Conservation (phyloP, 768 basidiomycete species). For the Suillus decipiens region DNA sequence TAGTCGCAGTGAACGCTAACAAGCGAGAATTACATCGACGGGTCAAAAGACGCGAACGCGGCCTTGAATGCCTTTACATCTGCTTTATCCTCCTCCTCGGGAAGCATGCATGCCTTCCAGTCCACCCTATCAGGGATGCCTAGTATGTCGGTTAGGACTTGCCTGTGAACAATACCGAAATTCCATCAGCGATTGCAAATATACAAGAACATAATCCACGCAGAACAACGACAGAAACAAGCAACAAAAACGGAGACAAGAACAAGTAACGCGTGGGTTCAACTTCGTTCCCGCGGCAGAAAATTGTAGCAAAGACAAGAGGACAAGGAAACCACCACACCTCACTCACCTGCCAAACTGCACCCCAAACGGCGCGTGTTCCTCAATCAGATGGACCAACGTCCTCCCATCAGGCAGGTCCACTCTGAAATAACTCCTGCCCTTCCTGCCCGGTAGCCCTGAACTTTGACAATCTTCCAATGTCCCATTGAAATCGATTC, state of each 20-base stretch:
- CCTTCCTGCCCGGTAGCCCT: neutral
- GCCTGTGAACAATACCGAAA: conserved; percentile 45
- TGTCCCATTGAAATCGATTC: conserved; percentile 74
- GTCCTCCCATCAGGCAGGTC: conserved; percentile 85
- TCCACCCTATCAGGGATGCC: conserved; percentile 78
- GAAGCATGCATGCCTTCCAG: conserved; percentile 86
- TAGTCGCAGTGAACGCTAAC: neutral
- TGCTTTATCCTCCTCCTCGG: conserved; percentile 82
- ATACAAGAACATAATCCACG: neutral
- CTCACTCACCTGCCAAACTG: conserved; percentile 88
- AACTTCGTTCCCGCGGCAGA: neutral
- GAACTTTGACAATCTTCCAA: conserved; percentile 52
- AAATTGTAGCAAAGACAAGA: neutral
- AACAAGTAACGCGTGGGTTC: neutral
- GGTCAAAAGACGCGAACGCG: conserved; percentile 78
- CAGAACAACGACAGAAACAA: neutral
- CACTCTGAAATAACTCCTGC: conserved; percentile 81
- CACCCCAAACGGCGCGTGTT: conserved; percentile 77
- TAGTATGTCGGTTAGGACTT: conserved; percentile 78
- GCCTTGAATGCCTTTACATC: conserved; percentile 85
- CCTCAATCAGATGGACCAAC: conserved; percentile 84
- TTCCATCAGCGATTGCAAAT: conserved; percentile 9
- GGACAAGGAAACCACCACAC: neutral
- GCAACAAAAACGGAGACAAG: neutral
- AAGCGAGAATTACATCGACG: conserved; percentile 34